phyloP scores from a whole-genome alignment of 78 protist genomes.

The Monocercomonoides exilis region DNA sequence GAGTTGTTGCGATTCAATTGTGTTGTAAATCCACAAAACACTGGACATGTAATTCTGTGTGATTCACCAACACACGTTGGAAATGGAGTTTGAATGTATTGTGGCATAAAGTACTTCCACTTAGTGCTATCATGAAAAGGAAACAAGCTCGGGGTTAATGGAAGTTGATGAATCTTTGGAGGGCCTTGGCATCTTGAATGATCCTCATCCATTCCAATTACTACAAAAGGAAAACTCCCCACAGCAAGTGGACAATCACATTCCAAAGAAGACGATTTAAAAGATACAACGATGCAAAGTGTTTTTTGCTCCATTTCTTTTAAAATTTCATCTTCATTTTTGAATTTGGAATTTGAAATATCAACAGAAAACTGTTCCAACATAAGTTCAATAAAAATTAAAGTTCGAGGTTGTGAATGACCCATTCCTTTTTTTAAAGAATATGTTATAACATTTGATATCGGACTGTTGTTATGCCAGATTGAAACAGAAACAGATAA shows the following conservation, averaged over 20 bases:
- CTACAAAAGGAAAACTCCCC: background rate
- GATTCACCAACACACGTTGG: no score
- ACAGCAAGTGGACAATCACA: background rate
- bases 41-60: no score
- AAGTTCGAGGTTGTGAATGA: background rate
- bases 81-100: no score
- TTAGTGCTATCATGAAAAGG: no score
- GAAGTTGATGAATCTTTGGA: no score
- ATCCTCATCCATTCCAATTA: background rate
- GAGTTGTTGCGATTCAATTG: no score
- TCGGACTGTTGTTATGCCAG: background rate
- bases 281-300: background rate
- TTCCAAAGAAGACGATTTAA: background rate
- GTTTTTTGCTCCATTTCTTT: no score
- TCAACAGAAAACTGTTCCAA: background rate
- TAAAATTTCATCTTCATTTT: background rate
- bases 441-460: background rate
- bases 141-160: no score
- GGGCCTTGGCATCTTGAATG: background rate
- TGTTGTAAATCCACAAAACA: no score
- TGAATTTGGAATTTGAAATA: background rate
- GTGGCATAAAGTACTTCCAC: no score
- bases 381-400: background rate
- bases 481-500: background rate
- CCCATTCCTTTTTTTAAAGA: background rate